Evolutionary conservation across 2,329 filamentous ascomycete species (phyloP).

Genomic region (Arthrobotrys musiformis): DNA sequence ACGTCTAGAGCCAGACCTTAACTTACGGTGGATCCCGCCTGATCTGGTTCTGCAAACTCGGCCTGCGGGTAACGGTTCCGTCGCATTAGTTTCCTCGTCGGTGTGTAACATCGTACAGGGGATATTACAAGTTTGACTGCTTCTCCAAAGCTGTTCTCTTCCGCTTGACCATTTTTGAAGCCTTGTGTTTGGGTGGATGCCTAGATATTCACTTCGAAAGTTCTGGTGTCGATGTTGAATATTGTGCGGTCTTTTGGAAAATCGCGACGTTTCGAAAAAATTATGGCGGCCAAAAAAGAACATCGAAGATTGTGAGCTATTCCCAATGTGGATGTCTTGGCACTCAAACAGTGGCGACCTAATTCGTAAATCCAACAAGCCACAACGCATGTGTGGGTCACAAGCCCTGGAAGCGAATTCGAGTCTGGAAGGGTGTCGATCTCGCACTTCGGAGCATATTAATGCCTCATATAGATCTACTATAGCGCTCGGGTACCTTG

Average conservation of each 20-base stretch:
- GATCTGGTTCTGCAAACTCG: conserved; percentile 60
- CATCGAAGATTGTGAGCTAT: neutral
- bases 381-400: neutral
- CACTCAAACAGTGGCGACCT: neutral
- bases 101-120: conserved; percentile 8
- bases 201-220: conserved; percentile 1
- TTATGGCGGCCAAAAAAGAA: neutral
- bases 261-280: conserved; percentile 23
- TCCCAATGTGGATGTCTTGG: neutral
- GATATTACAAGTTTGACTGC: conserved; percentile 58
- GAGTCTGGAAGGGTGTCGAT: neutral
- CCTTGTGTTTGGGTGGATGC: conserved; percentile 5
- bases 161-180: conserved; percentile 57
- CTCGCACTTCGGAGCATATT: conserved; percentile 14
- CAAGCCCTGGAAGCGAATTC: neutral
- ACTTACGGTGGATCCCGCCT: conserved; percentile 59
- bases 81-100: conserved; percentile 9
- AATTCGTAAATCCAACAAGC: conserved; percentile 12
- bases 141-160: conserved; percentile 60
- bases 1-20: conserved; percentile 31
- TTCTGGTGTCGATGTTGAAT: conserved; percentile 19
- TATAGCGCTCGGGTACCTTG: neutral
- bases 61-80: conserved; percentile 50
- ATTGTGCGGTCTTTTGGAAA: neutral
- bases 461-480: neutral